Conservation (phyloP, 805 yeast genomes). For the Metschnikowia sp. region DNA sequence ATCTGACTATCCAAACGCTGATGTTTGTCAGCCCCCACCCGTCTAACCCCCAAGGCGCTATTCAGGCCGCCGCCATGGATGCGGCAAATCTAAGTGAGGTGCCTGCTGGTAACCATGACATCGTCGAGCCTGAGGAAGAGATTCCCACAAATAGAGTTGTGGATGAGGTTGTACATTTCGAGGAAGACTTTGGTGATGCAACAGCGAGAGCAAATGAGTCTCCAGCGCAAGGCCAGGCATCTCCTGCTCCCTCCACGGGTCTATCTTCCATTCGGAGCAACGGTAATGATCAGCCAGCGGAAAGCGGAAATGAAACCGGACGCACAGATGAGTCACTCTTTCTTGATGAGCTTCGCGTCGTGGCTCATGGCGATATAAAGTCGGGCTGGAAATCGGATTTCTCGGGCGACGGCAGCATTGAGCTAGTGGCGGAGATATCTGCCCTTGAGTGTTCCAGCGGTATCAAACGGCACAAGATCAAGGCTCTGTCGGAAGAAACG, state of each 20-base stretch:
- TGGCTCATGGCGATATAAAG: slow-evolving; percentile 77
- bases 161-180: slow-evolving; percentile 18
- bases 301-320: background rate
- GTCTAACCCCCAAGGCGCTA: slow-evolving; percentile 6
- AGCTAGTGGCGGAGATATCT: slow-evolving; percentile 68
- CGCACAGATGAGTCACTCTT: slow-evolving; percentile 33
- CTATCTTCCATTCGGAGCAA: background rate
- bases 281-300: background rate
- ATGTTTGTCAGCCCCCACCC: slow-evolving; percentile 17
- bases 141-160: slow-evolving; percentile 14
- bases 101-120: slow-evolving; percentile 11
- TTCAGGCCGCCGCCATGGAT: slow-evolving; percentile 9
- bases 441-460: slow-evolving; percentile 59
- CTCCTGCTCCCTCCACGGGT: background rate
- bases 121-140: slow-evolving; percentile 13
- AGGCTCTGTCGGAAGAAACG: slow-evolving; percentile 39
- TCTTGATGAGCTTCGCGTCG: slow-evolving; percentile 69
- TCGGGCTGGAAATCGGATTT: slow-evolving; percentile 96
- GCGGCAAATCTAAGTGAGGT: background rate
- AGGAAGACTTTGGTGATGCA: slow-evolving; percentile 16
- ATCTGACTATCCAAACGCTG: slow-evolving; percentile 18
- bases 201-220: background rate
- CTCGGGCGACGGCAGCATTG: slow-evolving; percentile 71
- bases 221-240: background rate
- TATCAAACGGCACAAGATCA: slow-evolving; percentile 38